phyloP scores from a whole-genome alignment of 148 eudicot species.

The Pharnaceum exiguum region DNA sequence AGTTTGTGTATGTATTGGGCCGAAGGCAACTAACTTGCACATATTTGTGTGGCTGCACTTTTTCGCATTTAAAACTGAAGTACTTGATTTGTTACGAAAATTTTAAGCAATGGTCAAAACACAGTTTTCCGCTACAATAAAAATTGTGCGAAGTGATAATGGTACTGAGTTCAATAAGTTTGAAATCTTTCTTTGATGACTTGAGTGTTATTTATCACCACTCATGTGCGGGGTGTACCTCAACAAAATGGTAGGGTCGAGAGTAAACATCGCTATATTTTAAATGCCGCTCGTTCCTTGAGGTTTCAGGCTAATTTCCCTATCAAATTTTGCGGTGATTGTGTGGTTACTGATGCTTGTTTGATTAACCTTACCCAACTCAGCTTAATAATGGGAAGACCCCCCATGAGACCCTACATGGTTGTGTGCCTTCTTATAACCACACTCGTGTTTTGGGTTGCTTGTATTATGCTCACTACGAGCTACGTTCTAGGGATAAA shows the following conservation, averaged over 20 bases:
- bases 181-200: not conserved
- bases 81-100: not conserved
- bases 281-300: constrained; percentile 13
- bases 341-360: constrained; percentile 2
- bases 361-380: not conserved
- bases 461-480: not conserved
- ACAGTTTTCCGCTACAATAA: not conserved
- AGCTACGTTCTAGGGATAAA: not conserved
- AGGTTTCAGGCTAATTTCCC: constrained; percentile 2
- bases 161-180: constrained; percentile 1
- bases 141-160: not conserved
- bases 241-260: constrained; percentile 13
- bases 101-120: not conserved
- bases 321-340: constrained; percentile 3
- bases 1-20: too few relatives aligned
- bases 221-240: not conserved
- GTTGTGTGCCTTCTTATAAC: not conserved
- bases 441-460: constrained; percentile 1
- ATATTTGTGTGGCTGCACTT: constrained; percentile 5
- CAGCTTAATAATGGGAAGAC: not conserved
- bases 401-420: not conserved
- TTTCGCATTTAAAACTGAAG: not conserved
- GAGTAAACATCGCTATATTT: constrained; percentile 11
- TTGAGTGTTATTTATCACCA: not conserved
- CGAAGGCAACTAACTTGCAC: too few relatives aligned